Evolutionary conservation across 306 rosid genomes (phyloP).

Genomic region (Pachyrhizus erosus): DNA sequence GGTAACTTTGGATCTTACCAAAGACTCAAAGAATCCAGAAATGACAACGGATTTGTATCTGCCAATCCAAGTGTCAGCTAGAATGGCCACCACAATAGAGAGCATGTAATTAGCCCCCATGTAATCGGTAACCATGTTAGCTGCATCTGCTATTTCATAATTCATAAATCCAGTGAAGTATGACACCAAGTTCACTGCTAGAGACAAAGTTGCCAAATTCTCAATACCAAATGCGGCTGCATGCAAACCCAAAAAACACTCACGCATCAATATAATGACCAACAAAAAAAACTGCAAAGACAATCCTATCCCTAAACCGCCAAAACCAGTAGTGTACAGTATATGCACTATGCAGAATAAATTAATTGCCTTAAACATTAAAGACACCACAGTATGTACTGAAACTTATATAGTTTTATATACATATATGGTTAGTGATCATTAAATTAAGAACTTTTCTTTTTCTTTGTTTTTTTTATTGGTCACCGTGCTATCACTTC

Average conservation of each 20-base stretch:
- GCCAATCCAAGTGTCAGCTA: conserved; percentile 79
- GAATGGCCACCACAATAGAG: conserved; percentile 62
- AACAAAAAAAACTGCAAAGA: no score
- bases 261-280: not conserved
- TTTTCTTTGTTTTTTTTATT: no score
- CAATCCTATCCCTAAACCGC: no score
- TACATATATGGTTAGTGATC: not conserved
- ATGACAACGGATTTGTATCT: conserved; percentile 66
- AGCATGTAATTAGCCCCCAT: conserved; percentile 73
- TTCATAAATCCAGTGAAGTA: conserved; percentile 75
- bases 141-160: conserved; percentile 71
- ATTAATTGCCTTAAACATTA: not conserved
- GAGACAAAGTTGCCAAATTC: conserved; percentile 69
- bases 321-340: no score
- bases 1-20: conserved; percentile 47
- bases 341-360: no score
- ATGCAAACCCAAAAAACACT: conserved; percentile 15
- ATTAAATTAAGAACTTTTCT: not conserved
- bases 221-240: conserved; percentile 71
- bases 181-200: conserved; percentile 80
- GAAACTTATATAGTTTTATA: not conserved
- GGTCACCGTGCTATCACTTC: no score
- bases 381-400: not conserved
- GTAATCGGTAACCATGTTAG: conserved; percentile 76
- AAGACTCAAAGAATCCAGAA: conserved; percentile 63